A percentile compares a stretch with the other conserved stretches of the same genome.
These are phyloP conservation scores for Saposhnikovia divaricata DNA, from an alignment of 129 eudicot genomes.

Conservation along the genomic window DNA sequence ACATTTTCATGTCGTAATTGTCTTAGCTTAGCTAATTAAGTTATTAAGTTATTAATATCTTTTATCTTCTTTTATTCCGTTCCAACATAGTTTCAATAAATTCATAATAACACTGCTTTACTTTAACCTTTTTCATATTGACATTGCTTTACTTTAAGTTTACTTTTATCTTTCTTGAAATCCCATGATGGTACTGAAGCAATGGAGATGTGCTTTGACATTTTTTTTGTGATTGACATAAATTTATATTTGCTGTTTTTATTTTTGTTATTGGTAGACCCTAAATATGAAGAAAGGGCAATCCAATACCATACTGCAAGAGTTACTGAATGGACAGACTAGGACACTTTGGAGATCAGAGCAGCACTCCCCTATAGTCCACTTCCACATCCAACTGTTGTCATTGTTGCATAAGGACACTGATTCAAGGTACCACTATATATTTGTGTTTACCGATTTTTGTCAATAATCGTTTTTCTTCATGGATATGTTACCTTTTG, in stretches of 20 bases:
- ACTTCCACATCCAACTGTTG: conserved; percentile 61
- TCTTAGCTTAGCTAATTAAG: too few species aligned
- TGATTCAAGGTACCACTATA: conserved; percentile 33
- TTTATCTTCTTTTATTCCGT: not conserved
- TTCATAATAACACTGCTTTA: not conserved
- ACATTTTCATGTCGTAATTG: not conserved
- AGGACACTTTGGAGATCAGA: conserved; percentile 33
- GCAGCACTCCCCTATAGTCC: conserved; percentile 41
- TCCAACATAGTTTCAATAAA: not conserved
- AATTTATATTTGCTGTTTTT: not conserved
- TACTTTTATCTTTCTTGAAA: not conserved
- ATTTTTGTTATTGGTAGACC: conserved; percentile 25
- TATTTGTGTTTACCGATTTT: not conserved
- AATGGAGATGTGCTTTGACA: not conserved
- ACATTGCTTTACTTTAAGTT: not conserved
- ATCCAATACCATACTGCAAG: conserved; percentile 55
- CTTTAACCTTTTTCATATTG: not conserved
- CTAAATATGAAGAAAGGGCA: conserved; percentile 64
- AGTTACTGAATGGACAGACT: conserved; percentile 48
- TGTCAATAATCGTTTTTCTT: not conserved
- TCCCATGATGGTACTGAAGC: not conserved
- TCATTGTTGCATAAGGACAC: conserved; percentile 43
- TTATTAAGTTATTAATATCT: too few species aligned
- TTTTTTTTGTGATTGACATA: not conserved
- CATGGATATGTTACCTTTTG: not conserved